These are phyloP conservation scores for Cicer bijugum DNA, from an alignment of 306 rosid species.

Conservation along the genomic window DNA sequence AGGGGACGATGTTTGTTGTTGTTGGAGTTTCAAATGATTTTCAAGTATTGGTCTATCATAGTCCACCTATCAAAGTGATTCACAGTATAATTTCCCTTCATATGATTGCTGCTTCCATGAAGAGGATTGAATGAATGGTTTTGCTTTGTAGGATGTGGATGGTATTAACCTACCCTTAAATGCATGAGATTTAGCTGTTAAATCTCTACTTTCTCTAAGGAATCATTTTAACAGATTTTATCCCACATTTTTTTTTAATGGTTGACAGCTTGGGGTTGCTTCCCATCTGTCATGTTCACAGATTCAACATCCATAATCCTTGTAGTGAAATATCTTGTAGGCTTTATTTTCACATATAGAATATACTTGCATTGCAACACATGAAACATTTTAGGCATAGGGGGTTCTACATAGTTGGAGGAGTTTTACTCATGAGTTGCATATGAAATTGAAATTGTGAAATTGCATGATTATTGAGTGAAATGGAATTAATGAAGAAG, in stretches of 20 bases:
- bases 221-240: conserved; percentile 27
- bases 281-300: conserved; percentile 25
- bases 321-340: conserved; percentile 20
- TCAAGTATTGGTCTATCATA: no score
- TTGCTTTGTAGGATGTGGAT: conserved; percentile 20
- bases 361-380: conserved; percentile 17
- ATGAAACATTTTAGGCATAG: conserved; percentile 19
- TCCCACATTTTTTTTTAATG: background rate
- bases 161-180: conserved; percentile 18
- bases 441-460: conserved; percentile 30
- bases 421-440: conserved; percentile 31
- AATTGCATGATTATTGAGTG: conserved; percentile 28
- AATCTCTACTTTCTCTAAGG: conserved; percentile 32
- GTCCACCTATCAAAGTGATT: no score
- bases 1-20: no score
- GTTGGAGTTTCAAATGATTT: no score
- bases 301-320: conserved; percentile 26
- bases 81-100: background rate
- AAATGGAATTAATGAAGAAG: conserved; percentile 35
- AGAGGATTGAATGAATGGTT: conserved; percentile 41
- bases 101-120: conserved; percentile 7
- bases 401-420: conserved; percentile 19
- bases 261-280: conserved; percentile 11
- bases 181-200: conserved; percentile 6
- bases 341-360: conserved; percentile 21